Evolutionary conservation across 2,329 filamentous ascomycete genomes (phyloP).

Genomic region (Tolypocladium endophyticum): DNA sequence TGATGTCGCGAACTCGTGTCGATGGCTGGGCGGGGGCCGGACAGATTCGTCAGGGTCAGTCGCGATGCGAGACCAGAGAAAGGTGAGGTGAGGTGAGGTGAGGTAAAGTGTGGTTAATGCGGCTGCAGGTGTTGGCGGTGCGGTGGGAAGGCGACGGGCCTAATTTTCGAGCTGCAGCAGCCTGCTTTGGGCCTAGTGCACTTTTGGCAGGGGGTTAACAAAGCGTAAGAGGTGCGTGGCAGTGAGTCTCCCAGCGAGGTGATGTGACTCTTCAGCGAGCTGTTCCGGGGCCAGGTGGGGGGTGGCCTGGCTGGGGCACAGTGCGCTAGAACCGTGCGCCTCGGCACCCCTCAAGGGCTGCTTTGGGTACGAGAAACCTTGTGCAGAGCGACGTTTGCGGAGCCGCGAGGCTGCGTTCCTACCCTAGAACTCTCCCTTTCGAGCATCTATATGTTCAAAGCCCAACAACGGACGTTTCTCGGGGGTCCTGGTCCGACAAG

Average conservation of each 20-base stretch:
- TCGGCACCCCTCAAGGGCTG: too few relatives aligned
- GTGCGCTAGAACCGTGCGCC: background rate
- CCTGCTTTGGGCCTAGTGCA: conserved; percentile 24
- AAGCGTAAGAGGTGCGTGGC: background rate
- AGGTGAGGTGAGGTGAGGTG: conserved; percentile 1
- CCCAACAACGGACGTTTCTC: too few relatives aligned
- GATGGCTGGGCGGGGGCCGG: conserved; percentile 4
- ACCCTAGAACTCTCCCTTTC: too few relatives aligned
- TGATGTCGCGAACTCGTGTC: conserved; percentile 3
- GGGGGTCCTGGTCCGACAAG: too few relatives aligned
- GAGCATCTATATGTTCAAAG: too few relatives aligned
- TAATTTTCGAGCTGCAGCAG: conserved; percentile 18
- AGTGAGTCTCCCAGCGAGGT: background rate
- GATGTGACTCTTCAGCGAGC: background rate
- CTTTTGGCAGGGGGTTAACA: conserved; percentile 3
- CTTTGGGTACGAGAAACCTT: too few relatives aligned
- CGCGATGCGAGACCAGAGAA: conserved; percentile 5
- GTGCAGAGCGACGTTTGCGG: too few relatives aligned
- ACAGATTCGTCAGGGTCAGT: conserved; percentile 8
- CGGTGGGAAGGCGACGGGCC: conserved; percentile 14
- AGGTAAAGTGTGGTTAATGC: conserved; percentile 10
- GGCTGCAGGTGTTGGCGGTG: conserved; percentile 16
- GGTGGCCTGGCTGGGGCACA: background rate
- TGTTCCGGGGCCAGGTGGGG: background rate
- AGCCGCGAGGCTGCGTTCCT: too few relatives aligned